A percentile compares a stretch with the other conserved stretches of the same genome.
Conservation (phyloP, 2,329 filamentous ascomycete species). For the Ceratocystis albifundus region DNA sequence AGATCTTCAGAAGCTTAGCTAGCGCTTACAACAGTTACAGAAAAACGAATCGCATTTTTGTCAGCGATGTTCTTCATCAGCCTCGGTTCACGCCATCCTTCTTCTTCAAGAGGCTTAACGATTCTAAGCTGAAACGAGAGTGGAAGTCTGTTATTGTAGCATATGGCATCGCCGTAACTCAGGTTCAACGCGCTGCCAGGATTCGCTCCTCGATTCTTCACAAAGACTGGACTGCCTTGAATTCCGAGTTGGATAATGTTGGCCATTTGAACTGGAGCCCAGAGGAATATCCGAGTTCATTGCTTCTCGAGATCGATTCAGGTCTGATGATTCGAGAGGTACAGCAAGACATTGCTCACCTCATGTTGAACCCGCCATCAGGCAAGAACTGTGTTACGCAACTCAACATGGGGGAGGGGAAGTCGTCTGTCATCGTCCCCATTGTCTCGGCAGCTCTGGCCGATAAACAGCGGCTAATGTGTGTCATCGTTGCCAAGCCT, state of each 20-base stretch:
- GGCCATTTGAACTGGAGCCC: constrained; percentile 49
- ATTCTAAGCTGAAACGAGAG: constrained; percentile 26
- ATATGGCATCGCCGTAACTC: constrained; percentile 34
- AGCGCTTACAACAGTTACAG: background rate
- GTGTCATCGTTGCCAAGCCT: constrained; percentile 51
- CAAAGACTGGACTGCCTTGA: constrained; percentile 27
- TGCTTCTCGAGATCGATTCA: constrained; percentile 54
- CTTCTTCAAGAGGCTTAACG: constrained; percentile 31
- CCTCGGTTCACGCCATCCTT: constrained; percentile 27
- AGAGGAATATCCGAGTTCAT: constrained; percentile 42
- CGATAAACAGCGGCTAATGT: constrained; percentile 39
- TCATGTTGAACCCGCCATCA: constrained; percentile 40
- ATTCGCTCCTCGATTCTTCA: constrained; percentile 27
- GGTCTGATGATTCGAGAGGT: constrained; percentile 48
- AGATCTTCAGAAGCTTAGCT: background rate
- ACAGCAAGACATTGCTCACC: constrained; percentile 45
- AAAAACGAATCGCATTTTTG: background rate
- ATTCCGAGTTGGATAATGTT: constrained; percentile 36
- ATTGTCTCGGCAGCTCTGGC: constrained; percentile 47
- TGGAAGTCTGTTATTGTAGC: constrained; percentile 32
- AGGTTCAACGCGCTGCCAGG: constrained; percentile 35
- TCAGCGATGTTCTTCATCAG: background rate
- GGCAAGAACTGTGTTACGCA: constrained; percentile 46
- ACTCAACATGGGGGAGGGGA: constrained; percentile 62
- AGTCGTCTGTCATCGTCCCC: constrained; percentile 57